Conservation (phyloP, 2,329 filamentous ascomycete species). For the Ophiognomonia clavigignenti-juglandacearum region DNA sequence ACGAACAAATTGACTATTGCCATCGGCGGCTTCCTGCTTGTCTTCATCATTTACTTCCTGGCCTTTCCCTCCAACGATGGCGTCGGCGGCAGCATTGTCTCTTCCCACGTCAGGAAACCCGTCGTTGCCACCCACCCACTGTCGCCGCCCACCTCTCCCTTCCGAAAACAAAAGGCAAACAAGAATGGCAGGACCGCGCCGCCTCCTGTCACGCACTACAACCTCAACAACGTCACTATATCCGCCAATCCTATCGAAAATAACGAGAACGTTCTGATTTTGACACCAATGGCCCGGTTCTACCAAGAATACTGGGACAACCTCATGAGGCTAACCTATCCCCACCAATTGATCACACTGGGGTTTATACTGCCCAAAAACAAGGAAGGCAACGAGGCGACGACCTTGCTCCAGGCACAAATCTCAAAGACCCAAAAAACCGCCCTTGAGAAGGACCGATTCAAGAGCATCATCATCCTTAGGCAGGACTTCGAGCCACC, state of each 20-base stretch:
- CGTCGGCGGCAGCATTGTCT: constrained; percentile 43
- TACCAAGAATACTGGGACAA: constrained; percentile 97
- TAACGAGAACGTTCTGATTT: constrained; percentile 79
- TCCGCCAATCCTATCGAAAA: constrained; percentile 71
- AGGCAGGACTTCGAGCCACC: constrained; percentile 91
- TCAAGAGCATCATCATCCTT: constrained; percentile 90
- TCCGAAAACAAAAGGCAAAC: constrained; percentile 57
- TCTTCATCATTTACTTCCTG: constrained; percentile 66
- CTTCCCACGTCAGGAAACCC: constrained; percentile 36
- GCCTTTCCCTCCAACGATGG: constrained; percentile 47
- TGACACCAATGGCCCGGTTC: constrained; percentile 90
- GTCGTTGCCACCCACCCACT: constrained; percentile 61
- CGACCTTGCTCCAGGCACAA: constrained; percentile 74
- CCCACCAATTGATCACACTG: constrained; percentile 89
- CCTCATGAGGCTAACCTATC: constrained; percentile 75
- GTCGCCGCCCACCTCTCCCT: constrained; percentile 69
- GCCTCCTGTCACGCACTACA: constrained; percentile 86
- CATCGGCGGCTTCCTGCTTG: constrained; percentile 65
- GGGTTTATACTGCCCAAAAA: constrained; percentile 96
- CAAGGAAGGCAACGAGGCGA: constrained; percentile 84
- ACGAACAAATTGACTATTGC: constrained; percentile 72
- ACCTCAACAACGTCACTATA: constrained; percentile 91
- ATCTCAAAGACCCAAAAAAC: constrained; percentile 77
- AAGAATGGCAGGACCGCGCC: constrained; percentile 53
- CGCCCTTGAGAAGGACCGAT: constrained; percentile 73